Conservation (phyloP, 371 early-diverging fungal genomes). For the Syncephalastrum racemosum region DNA sequence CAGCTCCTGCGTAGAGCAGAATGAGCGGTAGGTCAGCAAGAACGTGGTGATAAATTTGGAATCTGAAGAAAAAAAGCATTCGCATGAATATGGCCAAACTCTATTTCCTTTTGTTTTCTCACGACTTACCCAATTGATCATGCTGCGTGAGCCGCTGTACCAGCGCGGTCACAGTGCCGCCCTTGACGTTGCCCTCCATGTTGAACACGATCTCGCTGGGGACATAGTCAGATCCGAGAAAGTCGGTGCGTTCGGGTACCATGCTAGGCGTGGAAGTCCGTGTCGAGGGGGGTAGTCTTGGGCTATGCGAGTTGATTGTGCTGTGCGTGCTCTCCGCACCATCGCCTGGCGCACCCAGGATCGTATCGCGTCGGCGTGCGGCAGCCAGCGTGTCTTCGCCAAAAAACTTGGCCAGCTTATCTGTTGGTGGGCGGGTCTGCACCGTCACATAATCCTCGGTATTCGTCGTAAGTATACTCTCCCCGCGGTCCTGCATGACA, state of each 20-base stretch:
- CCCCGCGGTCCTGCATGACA: conserved; percentile 3
- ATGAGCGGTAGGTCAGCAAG: conserved; percentile 89
- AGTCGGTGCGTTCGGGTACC: conserved; percentile 53
- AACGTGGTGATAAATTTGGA: conserved; percentile 81
- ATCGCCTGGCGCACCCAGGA: conserved; percentile 13
- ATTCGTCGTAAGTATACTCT: conserved; percentile 4
- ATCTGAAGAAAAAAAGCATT: conserved; percentile 37
- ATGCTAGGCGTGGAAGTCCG: background rate
- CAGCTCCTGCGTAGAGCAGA: conserved; percentile 74
- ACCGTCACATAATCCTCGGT: background rate
- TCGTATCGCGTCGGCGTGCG: conserved; percentile 33
- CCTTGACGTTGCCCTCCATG: conserved; percentile 86
- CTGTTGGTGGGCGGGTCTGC: conserved; percentile 20
- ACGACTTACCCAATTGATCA: conserved; percentile 62
- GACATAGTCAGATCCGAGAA: conserved; percentile 69
- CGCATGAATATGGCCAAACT: background rate
- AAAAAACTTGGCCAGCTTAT: conserved; percentile 68
- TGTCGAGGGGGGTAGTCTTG: too few relatives aligned
- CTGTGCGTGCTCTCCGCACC: too few relatives aligned
- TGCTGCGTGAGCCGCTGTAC: conserved; percentile 89
- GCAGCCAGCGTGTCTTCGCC: conserved; percentile 60
- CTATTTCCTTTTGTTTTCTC: background rate
- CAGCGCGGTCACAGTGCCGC: conserved; percentile 81
- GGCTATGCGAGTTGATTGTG: too few relatives aligned
- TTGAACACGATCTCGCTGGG: conserved; percentile 75